Evolutionary conservation across 768 basidiomycete genomes (phyloP).

Genomic region (Suillus discolor): DNA sequence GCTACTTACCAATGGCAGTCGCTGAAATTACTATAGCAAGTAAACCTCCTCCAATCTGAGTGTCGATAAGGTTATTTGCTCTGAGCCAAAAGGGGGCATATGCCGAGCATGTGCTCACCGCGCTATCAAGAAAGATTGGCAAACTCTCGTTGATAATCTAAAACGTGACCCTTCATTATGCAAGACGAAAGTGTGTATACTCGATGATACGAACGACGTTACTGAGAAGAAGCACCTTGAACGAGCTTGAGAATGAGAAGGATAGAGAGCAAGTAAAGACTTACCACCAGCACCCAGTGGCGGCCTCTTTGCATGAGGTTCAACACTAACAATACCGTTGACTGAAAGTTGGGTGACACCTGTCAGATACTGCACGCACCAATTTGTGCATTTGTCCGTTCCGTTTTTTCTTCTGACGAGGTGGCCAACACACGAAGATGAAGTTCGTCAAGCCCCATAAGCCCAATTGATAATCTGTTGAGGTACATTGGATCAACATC

Average conservation of each 20-base stretch:
- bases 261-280: slow-evolving; percentile 17
- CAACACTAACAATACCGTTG: slow-evolving; percentile 43
- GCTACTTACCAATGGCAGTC: slow-evolving; percentile 48
- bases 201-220: slow-evolving; percentile 69
- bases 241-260: slow-evolving; percentile 12
- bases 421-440: slow-evolving; percentile 84
- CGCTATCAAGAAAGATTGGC: slow-evolving; percentile 80
- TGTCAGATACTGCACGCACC: slow-evolving; percentile 43
- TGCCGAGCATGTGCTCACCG: slow-evolving; percentile 35
- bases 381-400: slow-evolving; percentile 69
- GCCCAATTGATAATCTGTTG: slow-evolving; percentile 79
- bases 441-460: slow-evolving; percentile 93
- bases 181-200: not conserved
- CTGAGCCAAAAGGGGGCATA: slow-evolving; percentile 8
- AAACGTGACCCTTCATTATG: not conserved
- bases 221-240: slow-evolving; percentile 78
- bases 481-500: not conserved
- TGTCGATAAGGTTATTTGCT: not conserved
- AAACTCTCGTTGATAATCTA: slow-evolving; percentile 83
- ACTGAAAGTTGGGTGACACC: slow-evolving; percentile 5
- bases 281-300: slow-evolving; percentile 93
- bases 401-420: slow-evolving; percentile 70
- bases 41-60: slow-evolving; percentile 64
- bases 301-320: slow-evolving; percentile 63
- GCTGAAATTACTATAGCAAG: slow-evolving; percentile 79